Evolutionary conservation across 164 flowering plant genomes (phyloP).

Genomic region (Berberis thunbergii): DNA sequence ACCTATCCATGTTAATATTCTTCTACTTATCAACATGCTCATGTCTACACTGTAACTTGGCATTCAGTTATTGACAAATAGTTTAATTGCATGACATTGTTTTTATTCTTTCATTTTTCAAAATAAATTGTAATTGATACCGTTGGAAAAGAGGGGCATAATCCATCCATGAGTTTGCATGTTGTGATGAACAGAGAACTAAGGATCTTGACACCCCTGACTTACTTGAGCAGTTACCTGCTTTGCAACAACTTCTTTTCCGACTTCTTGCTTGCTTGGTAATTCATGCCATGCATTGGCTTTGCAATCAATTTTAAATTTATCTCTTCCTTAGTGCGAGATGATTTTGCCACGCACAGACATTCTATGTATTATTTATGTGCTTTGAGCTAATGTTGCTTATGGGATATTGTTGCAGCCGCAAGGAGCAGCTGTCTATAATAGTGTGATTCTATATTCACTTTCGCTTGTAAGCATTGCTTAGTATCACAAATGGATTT

Average conservation of each 20-base stretch:
- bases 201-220: conserved; percentile 80
- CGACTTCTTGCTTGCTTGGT: conserved; percentile 93
- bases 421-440: too few species aligned
- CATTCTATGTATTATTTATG: too few species aligned
- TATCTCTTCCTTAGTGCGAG: too few species aligned
- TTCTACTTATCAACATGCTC: not conserved
- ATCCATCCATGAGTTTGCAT: not conserved
- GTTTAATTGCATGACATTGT: not conserved
- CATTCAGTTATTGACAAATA: not conserved
- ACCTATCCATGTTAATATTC: not conserved
- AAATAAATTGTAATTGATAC: not conserved
- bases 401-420: too few species aligned
- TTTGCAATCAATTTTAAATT: not conserved
- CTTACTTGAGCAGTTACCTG: conserved; percentile 89
- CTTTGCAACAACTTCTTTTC: conserved; percentile 80
- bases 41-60: not conserved
- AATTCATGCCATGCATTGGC: not conserved
- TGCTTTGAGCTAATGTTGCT: too few species aligned
- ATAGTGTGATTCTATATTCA: conserved; percentile 22
- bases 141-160: not conserved
- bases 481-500: not conserved
- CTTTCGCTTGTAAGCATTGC: conserved; percentile 60
- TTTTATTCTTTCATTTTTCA: not conserved
- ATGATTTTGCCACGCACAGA: not conserved
- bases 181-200: conserved; percentile 50